Evolutionary conservation across 2,329 filamentous ascomycete genomes (phyloP).

Genomic region (Tolypocladium capitatum): DNA sequence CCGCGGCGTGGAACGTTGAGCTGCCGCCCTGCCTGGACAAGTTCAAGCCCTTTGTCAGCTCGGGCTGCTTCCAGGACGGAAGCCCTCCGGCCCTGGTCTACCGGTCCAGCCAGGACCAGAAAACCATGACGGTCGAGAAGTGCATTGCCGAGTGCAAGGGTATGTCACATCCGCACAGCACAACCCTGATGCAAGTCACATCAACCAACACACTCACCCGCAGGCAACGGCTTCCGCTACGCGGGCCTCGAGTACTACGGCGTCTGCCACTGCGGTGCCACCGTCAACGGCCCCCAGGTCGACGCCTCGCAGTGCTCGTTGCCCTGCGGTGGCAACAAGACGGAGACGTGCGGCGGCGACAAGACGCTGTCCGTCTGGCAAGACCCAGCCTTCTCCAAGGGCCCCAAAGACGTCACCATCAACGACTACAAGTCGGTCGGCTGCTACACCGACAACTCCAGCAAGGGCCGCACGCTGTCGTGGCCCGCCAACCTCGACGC

Average conservation of each 20-base stretch:
- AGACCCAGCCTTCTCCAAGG: slow-evolving; percentile 32
- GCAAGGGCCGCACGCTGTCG: slow-evolving; percentile 28
- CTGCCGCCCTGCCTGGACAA: slow-evolving; percentile 29
- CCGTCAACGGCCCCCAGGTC: slow-evolving; percentile 38
- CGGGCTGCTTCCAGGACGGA: slow-evolving; percentile 33
- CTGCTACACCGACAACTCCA: slow-evolving; percentile 40
- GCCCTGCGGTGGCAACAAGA: slow-evolving; percentile 32
- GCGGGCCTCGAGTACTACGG: slow-evolving; percentile 38
- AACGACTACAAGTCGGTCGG: slow-evolving; percentile 45
- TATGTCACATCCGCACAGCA: slow-evolving; percentile 7
- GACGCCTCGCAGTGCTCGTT: slow-evolving; percentile 42
- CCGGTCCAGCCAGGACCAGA: slow-evolving; percentile 22
- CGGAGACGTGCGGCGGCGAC: slow-evolving; percentile 33
- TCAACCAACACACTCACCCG: background rate
- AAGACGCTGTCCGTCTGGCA: slow-evolving; percentile 33
- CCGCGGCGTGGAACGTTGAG: slow-evolving; percentile 28
- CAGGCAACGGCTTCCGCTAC: slow-evolving; percentile 35
- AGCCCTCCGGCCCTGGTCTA: slow-evolving; percentile 24
- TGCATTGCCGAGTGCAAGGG: slow-evolving; percentile 37
- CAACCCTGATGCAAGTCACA: background rate
- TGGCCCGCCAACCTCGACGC: slow-evolving; percentile 26
- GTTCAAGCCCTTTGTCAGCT: slow-evolving; percentile 33
- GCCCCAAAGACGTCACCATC: slow-evolving; percentile 30
- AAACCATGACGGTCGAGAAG: slow-evolving; percentile 32
- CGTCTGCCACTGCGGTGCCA: slow-evolving; percentile 39